These are phyloP conservation scores for Ammopiptanthus mongolicus DNA, from an alignment of 306 rosid species.

Conservation along the genomic window DNA sequence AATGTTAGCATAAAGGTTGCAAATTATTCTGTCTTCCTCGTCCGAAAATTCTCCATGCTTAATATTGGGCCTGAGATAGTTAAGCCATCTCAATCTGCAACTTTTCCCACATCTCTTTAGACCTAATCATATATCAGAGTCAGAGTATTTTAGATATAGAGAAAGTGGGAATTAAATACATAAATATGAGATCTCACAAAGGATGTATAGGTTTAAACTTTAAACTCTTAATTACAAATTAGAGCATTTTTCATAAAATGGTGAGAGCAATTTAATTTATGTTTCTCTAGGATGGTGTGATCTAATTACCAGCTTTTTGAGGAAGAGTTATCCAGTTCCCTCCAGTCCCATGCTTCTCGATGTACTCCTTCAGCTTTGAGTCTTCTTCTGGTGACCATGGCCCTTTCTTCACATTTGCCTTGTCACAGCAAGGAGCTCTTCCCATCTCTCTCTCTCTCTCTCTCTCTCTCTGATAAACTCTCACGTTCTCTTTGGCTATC, in stretches of 20 bases:
- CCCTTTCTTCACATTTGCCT: conserved; percentile 92
- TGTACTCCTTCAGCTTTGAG: conserved; percentile 69
- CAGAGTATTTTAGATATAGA: background rate
- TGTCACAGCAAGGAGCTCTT: conserved; percentile 98
- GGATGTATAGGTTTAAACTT: background rate
- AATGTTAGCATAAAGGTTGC: conserved; percentile 72
- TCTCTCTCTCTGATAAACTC: too few relatives aligned
- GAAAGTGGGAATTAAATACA: background rate
- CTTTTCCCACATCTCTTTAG: conserved; percentile 92
- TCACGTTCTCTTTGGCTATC: conserved; percentile 11
- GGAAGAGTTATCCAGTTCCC: conserved; percentile 98
- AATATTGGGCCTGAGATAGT: conserved; percentile 91
- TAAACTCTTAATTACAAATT: background rate
- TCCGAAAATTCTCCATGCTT: conserved; percentile 93
- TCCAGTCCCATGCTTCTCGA: conserved; percentile 78
- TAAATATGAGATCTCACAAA: background rate
- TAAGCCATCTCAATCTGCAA: conserved; percentile 94
- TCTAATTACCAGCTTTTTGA: conserved; percentile 84
- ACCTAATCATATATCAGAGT: conserved; percentile 36
- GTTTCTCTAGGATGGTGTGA: background rate
- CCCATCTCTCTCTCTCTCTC: conserved; percentile 57
- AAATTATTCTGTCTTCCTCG: conserved; percentile 86
- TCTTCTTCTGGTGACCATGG: conserved; percentile 99
- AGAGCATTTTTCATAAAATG: background rate
- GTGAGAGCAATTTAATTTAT: background rate